These are phyloP conservation scores for Conringia planisiliqua DNA, from an alignment of 345 rosid species.

Conservation along the genomic window DNA sequence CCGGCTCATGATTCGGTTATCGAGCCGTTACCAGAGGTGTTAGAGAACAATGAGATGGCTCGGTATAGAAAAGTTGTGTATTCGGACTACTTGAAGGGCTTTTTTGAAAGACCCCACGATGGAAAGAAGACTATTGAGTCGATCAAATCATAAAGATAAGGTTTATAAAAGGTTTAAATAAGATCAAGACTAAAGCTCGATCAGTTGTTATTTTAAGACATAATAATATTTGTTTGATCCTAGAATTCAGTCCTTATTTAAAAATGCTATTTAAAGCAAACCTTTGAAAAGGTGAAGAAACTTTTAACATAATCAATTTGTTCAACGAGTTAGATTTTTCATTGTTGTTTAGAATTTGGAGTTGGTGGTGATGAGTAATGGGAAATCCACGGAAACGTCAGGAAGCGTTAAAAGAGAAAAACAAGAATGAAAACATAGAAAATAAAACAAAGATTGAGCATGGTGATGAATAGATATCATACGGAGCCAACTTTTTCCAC, in stretches of 20 bases:
- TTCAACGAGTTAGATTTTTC: background rate
- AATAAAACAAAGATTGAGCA: background rate
- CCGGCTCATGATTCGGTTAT: conserved; percentile 28
- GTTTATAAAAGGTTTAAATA: background rate
- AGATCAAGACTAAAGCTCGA: background rate
- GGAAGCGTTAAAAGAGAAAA: too few relatives aligned
- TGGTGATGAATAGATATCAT: background rate
- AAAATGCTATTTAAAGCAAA: background rate
- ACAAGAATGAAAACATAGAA: too few relatives aligned
- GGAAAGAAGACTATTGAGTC: conserved; percentile 32
- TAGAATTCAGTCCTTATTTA: background rate
- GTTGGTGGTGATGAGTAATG: too few relatives aligned
- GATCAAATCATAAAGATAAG: background rate
- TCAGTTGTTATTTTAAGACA: background rate
- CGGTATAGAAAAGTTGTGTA: conserved; percentile 29
- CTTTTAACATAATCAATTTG: background rate
- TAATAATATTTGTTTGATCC: background rate
- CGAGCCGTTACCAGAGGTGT: conserved; percentile 27
- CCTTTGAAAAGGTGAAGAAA: background rate
- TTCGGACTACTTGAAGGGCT: conserved; percentile 26
- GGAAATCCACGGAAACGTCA: too few relatives aligned
- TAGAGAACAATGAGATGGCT: conserved; percentile 20
- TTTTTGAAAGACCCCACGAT: conserved; percentile 32
- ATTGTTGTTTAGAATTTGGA: too few relatives aligned
- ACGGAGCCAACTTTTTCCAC: background rate